Evolutionary conservation across 495 filamentous ascomycete species (phyloP), one percentile per base, ranked within the genome.

Genomic region (Penicillium desertorum): DNA sequence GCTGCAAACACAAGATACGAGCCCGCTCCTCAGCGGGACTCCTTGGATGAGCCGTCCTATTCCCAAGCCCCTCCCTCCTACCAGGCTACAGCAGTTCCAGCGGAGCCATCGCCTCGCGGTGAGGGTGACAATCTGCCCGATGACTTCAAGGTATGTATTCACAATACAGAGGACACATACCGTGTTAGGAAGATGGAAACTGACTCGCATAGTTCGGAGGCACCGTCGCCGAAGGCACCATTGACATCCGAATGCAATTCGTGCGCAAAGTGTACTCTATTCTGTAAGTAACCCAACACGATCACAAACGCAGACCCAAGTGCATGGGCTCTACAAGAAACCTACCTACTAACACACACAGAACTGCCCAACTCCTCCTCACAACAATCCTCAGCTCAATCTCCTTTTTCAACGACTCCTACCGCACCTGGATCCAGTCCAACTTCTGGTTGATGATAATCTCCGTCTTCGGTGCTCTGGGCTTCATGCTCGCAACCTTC

Each of bases 181-280:
- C 7, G 0, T 1, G 23, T 5, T 16, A 45, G 2, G 12, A 36
- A 6, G 16, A 56, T 19, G 12, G 11, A 22, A 41, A 23, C 50
- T 61, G 42, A 61, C 37, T 5, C 2, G 10, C 49, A 27, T 62
- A 92, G 87, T 98, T 93, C 66, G 92, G 92, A 44, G 92, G 90
- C 37, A 89, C 84, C 11, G 91, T 98, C 49, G 84, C 93, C 57
- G 95, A 97, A 76, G 95, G 88, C 41, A 95, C 92, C 10, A 78
- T 98, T 66, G 90, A 94, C 59, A 96, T 98, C 71, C 88, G 94
- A 58, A 96, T 97, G 86, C 89, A 92, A 77, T 98, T 99, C 74
- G 84, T 99, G 58, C 89, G 94, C 67, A 99, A 99, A 75, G 89
- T 91, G 55, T 92, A 93, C 72, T 79, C 87, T 20, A 93, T 93